Evolutionary conservation across 2,329 filamentous ascomycete species (phyloP).

Genomic region (Sarocladium kiliense): DNA sequence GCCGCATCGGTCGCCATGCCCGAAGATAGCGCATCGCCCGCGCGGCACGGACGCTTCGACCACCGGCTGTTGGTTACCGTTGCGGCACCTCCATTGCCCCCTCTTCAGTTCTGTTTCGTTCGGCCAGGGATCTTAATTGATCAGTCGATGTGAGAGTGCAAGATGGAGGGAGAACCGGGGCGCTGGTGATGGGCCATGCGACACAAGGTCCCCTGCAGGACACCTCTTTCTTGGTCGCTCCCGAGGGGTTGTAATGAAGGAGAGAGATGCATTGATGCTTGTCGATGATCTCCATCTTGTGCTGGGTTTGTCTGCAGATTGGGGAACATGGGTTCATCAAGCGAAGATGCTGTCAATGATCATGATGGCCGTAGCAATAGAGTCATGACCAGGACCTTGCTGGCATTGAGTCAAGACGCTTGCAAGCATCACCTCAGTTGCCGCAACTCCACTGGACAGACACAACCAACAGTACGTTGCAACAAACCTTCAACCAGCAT

Average conservation of each 20-base stretch:
- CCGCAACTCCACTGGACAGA: neutral
- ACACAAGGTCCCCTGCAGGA: neutral
- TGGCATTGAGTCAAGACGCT: too few relatives aligned
- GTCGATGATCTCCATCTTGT: neutral
- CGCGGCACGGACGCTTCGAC: neutral
- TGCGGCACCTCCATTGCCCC: neutral
- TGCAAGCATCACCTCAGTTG: neutral
- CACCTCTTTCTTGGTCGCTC: neutral
- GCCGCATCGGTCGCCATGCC: slow-evolving; percentile 8
- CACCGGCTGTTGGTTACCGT: slow-evolving; percentile 9
- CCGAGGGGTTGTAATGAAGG: neutral
- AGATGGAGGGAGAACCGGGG: neutral
- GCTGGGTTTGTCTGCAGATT: neutral
- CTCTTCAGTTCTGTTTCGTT: neutral
- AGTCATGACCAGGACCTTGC: too few relatives aligned
- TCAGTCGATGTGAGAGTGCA: neutral
- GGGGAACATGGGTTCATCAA: neutral
- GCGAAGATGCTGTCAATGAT: too few relatives aligned
- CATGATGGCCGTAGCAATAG: too few relatives aligned
- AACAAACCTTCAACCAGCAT: neutral
- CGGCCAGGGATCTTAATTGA: neutral
- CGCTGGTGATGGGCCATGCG: neutral
- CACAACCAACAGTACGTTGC: neutral
- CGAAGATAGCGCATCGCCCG: slow-evolving; percentile 7
- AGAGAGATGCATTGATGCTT: neutral